Conservation (phyloP, 805 yeast genomes). For the Metschnikowia koreensis region DNA sequence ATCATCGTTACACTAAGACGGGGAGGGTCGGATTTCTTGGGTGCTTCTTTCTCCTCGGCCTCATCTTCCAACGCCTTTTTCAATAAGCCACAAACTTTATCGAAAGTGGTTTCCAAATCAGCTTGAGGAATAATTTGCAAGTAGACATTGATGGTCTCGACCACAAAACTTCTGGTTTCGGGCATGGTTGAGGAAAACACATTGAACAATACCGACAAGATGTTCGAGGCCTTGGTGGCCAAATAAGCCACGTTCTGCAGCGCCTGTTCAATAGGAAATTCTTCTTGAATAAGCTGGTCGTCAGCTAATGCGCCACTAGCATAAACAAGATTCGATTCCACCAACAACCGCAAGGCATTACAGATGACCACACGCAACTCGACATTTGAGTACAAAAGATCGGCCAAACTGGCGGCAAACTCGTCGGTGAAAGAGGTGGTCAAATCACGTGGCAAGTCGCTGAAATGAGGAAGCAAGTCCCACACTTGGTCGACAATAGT, state of each 20-base stretch:
- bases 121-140: conserved; percentile 63
- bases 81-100: conserved; percentile 78
- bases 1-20: conserved; percentile 78
- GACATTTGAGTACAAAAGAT: conserved; percentile 68
- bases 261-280: conserved; percentile 58
- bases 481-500: conserved; percentile 90
- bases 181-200: conserved; percentile 88
- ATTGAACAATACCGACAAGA: conserved; percentile 85
- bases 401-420: conserved; percentile 77
- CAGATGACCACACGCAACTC: conserved; percentile 80
- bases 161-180: conserved; percentile 76
- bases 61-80: conserved; percentile 63
- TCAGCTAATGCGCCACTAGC: conserved; percentile 56
- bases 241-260: conserved; percentile 59
- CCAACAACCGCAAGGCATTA: conserved; percentile 72
- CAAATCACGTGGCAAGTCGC: conserved; percentile 82
- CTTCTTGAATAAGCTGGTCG: conserved; percentile 57
- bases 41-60: conserved; percentile 29
- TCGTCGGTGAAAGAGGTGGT: conserved; percentile 60
- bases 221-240: conserved; percentile 63
- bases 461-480: conserved; percentile 86
- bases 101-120: conserved; percentile 73
- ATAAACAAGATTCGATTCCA: conserved; percentile 70
- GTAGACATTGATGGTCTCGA: conserved; percentile 83
- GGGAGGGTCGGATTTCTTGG: conserved; percentile 36